A percentile compares a stretch with the other conserved stretches of the same genome.
Evolutionary conservation across 257 asterid genomes (phyloP).

Genomic region (Rubia yunnanensis): DNA sequence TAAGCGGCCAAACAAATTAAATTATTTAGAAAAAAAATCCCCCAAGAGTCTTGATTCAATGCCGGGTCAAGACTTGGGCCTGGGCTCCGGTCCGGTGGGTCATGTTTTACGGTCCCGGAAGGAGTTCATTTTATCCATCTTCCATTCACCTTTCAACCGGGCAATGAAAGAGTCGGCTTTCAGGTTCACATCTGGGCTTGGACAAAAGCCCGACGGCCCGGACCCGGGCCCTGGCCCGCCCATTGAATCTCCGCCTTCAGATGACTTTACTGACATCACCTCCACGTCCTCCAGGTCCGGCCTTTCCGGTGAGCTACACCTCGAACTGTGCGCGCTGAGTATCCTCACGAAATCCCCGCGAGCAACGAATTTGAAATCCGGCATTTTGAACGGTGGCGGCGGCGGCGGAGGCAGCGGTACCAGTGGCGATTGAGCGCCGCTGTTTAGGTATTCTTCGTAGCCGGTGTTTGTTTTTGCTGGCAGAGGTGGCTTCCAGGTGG

Average conservation of each 20-base stretch:
- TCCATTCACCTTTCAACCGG: constrained; percentile 67
- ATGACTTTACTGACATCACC: constrained; percentile 39
- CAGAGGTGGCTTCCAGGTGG: constrained; percentile 51
- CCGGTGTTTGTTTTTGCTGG: constrained; percentile 34
- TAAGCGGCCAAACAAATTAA: background rate
- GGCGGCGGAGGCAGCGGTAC: constrained; percentile 66
- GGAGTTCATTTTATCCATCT: constrained; percentile 64
- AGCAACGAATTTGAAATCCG: constrained; percentile 38
- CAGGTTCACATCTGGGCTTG: constrained; percentile 82
- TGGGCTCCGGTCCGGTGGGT: constrained; percentile 16
- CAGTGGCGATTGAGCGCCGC: constrained; percentile 59
- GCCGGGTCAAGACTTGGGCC: background rate
- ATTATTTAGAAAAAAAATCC: background rate
- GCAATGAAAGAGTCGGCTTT: constrained; percentile 79
- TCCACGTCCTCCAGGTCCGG: constrained; percentile 59
- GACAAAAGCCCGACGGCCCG: constrained; percentile 60
- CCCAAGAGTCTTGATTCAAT: background rate
- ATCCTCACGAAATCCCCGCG: constrained; percentile 55
- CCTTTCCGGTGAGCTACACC: constrained; percentile 50
- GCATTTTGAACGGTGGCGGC: constrained; percentile 63
- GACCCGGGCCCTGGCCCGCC: constrained; percentile 37
- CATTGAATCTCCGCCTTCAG: constrained; percentile 16
- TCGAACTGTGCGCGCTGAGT: constrained; percentile 50
- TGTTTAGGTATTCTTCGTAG: constrained; percentile 24
- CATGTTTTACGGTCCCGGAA: constrained; percentile 18